phyloP scores from a whole-genome alignment of 768 basidiomycete genomes.

The Podaxis rugospora region DNA sequence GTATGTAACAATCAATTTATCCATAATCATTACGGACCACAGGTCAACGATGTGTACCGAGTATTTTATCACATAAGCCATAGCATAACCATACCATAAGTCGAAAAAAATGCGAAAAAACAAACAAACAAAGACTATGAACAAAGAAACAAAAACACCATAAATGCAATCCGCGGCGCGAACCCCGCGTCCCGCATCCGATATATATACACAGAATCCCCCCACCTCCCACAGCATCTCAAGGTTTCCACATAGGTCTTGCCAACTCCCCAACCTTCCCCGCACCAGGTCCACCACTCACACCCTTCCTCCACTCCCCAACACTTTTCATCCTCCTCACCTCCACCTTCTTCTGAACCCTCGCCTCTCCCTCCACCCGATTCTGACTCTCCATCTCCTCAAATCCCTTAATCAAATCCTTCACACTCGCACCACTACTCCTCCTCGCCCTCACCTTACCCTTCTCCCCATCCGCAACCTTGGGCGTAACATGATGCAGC shows the following conservation, averaged over 20 bases:
- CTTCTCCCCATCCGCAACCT: conserved; percentile 16
- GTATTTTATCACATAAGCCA: neutral
- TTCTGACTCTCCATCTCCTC: conserved; percentile 38
- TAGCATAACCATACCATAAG: neutral
- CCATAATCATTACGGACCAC: neutral
- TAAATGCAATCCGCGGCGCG: neutral
- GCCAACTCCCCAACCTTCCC: neutral
- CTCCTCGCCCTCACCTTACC: conserved; percentile 35
- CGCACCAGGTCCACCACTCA: neutral
- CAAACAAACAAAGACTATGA: neutral
- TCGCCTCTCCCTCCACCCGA: conserved; percentile 18
- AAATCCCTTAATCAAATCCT: conserved; percentile 62
- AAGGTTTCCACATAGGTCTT: neutral
- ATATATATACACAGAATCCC: neutral
- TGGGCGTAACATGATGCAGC: conserved; percentile 41
- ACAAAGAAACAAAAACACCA: neutral
- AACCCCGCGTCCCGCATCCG: neutral
- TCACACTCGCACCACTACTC: conserved; percentile 69
- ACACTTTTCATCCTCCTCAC: conserved; percentile 14
- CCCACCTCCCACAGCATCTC: neutral
- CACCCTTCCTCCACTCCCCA: conserved; percentile 8
- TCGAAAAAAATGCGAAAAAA: neutral
- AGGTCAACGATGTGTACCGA: neutral
- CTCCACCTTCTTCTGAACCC: conserved; percentile 25
- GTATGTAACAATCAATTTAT: neutral